Percentiles rank a stretch among this genome's conserved stretches.
phyloP scores from a whole-genome alignment of 2,329 filamentous ascomycete genomes.

The Scleromitrula shiraiana region DNA sequence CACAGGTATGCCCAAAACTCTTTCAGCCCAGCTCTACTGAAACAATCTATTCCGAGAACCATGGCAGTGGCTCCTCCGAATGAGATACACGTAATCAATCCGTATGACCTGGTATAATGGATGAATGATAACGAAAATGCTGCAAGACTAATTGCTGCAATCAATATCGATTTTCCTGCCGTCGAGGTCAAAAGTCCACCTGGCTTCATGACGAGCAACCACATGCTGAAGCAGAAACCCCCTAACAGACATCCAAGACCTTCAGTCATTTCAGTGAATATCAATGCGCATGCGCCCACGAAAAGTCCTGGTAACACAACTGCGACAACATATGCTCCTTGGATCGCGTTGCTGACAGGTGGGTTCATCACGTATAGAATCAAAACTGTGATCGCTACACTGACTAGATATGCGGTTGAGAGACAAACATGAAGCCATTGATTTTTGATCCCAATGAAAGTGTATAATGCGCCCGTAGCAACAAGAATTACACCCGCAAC shows the following conservation, averaged over 20 bases:
- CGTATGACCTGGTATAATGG: slow-evolving; percentile 69
- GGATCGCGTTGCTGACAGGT: slow-evolving; percentile 65
- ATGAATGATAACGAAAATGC: slow-evolving; percentile 72
- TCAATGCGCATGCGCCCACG: slow-evolving; percentile 63
- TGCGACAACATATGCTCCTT: slow-evolving; percentile 82
- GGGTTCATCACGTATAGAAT: slow-evolving; percentile 83
- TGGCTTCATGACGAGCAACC: slow-evolving; percentile 70
- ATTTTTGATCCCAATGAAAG: slow-evolving; percentile 76
- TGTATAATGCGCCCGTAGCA: slow-evolving; percentile 60
- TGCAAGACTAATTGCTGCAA: slow-evolving; percentile 60
- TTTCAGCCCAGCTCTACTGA: slow-evolving; percentile 80
- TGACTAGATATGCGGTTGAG: slow-evolving; percentile 65
- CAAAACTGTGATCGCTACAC: slow-evolving; percentile 69
- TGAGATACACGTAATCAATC: slow-evolving; percentile 66
- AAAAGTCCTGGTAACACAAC: slow-evolving; percentile 63
- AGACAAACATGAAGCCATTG: slow-evolving; percentile 72
- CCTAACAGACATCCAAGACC: slow-evolving; percentile 53
- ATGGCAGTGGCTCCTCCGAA: slow-evolving; percentile 75
- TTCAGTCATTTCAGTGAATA: slow-evolving; percentile 78
- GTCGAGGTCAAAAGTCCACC: slow-evolving; percentile 64
- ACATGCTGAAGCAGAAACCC: slow-evolving; percentile 42
- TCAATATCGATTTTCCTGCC: slow-evolving; percentile 63
- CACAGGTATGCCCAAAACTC: slow-evolving; percentile 96
- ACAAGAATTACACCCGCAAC: slow-evolving; percentile 73
- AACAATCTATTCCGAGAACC: slow-evolving; percentile 84